Evolutionary conservation across 2,329 filamentous ascomycete species (phyloP).

Genomic region (Juglanconis juglandina): DNA sequence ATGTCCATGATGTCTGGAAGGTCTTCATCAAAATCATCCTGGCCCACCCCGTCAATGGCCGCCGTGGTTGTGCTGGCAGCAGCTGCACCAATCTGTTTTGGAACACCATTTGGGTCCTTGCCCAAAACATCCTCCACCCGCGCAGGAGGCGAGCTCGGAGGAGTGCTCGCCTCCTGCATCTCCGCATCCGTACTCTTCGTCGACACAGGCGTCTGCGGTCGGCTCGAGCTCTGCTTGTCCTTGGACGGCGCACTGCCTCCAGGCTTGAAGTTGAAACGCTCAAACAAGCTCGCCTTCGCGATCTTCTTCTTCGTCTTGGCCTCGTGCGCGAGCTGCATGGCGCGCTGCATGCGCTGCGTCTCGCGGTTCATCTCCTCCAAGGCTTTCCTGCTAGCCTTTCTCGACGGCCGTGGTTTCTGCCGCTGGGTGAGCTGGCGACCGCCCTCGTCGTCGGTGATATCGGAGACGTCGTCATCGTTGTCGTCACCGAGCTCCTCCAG

Average conservation of each 20-base stretch:
- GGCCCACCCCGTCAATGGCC: constrained; percentile 1
- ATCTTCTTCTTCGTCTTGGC: constrained; percentile 90
- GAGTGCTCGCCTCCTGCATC: constrained; percentile 55
- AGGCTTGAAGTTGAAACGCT: constrained; percentile 73
- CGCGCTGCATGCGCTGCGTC: constrained; percentile 84
- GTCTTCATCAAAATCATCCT: constrained; percentile 29
- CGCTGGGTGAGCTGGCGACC: constrained; percentile 67
- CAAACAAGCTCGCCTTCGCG: constrained; percentile 76
- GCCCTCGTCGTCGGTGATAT: constrained; percentile 59
- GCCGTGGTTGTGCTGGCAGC: constrained; percentile 17
- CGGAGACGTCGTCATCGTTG: constrained; percentile 47
- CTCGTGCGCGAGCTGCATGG: constrained; percentile 87
- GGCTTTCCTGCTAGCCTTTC: constrained; percentile 92
- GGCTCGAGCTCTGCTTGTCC: constrained; percentile 53
- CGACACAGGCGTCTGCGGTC: constrained; percentile 44
- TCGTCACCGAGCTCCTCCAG: constrained; percentile 39
- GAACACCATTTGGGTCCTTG: constrained; percentile 8
- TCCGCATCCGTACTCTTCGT: constrained; percentile 48
- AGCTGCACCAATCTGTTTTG: background rate
- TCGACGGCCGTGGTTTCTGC: constrained; percentile 62
- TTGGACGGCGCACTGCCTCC: constrained; percentile 28
- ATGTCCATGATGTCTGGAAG: constrained; percentile 28
- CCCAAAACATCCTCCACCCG: constrained; percentile 28
- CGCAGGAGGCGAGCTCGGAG: constrained; percentile 65
- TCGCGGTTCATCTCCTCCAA: constrained; percentile 93